Evolutionary conservation across 768 basidiomycete species (phyloP).

Genomic region (Mycena latifolia): DNA sequence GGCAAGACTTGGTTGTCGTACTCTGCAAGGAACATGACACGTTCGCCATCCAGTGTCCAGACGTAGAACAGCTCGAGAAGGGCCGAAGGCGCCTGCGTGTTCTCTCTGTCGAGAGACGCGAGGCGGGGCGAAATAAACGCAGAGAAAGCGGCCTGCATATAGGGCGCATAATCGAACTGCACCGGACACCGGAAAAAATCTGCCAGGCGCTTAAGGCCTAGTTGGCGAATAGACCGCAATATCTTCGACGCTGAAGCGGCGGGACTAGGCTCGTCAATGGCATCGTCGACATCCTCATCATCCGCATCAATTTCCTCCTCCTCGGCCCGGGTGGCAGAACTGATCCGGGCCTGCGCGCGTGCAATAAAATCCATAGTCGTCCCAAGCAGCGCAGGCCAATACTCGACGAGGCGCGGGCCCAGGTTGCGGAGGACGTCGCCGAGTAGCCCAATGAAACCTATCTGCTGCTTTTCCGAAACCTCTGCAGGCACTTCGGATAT

Average conservation of each 20-base stretch:
- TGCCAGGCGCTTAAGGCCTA: conserved; percentile 86
- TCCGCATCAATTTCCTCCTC: conserved; percentile 46
- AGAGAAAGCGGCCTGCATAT: conserved; percentile 74
- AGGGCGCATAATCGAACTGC: conserved; percentile 80
- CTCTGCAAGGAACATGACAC: conserved; percentile 73
- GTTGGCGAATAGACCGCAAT: conserved; percentile 78
- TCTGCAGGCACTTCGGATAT: conserved; percentile 41
- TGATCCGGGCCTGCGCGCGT: conserved; percentile 72
- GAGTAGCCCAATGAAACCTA: conserved; percentile 88
- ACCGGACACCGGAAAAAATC: conserved; percentile 88
- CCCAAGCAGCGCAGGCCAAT: conserved; percentile 84
- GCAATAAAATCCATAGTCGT: conserved; percentile 75
- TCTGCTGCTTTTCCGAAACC: conserved; percentile 73
- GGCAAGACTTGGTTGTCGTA: conserved; percentile 79
- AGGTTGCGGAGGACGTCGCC: conserved; percentile 88
- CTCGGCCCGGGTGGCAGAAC: conserved; percentile 48
- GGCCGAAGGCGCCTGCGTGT: conserved; percentile 91
- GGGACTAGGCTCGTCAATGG: conserved; percentile 46
- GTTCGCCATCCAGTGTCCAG: conserved; percentile 74
- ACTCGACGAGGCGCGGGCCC: conserved; percentile 73
- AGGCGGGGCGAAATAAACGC: conserved; percentile 89
- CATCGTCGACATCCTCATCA: conserved; percentile 54
- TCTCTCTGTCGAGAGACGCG: conserved; percentile 79
- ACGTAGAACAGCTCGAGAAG: conserved; percentile 86
- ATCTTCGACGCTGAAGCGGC: conserved; percentile 51